Evolutionary conservation across 805 yeast species (phyloP), one percentile per base, ranked within the genome.

Genomic region (Metahyphopichia silvanorum): DNA sequence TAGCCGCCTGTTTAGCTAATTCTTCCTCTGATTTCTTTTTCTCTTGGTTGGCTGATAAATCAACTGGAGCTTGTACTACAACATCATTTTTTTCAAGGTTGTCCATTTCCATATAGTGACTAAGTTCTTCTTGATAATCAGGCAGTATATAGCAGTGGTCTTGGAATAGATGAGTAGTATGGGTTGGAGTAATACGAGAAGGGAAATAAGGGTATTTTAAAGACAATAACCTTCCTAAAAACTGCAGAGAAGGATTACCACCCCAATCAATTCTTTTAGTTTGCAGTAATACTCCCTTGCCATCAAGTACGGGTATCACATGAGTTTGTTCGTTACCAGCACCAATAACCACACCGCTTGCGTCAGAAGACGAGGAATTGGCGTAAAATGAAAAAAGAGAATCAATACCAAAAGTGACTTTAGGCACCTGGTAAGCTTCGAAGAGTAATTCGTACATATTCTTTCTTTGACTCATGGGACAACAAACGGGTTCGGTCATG

Each of bases 151-250:
- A 88, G 49, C 95, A 87, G 57, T 72, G 82, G 42, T 87, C 84
- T 26, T 83, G 74, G 25, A 88, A 71, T 50, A 93, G 57, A 35
- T 74, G 62, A 30, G 82, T 78, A 9, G 82, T 73, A 50, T 91
- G 94, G 35, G 67, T 63, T 9, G 65, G 60, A 6, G 78, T 67
- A 33, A 91, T 61, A 43, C 79, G 82, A 2, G 85, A 63, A 4
- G 98, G 98, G 55, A 89, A 93, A 46, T 78, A 82, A 1, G 98
- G 98, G 57, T 93, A 93, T 55, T 93, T 93, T 49, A 93, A 66
- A 2, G 79, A 70, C 30, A 93, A 59, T 21, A 82, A 69, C 43
- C 69, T 73, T 36, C 71, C 73, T 51, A 93, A 54, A 45, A 72
- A 89, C 24, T 72, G 76, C 19, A 71, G 75, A 1, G 89, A 73